Conservation (phyloP, 2,329 filamentous ascomycete species). For the Paracoccidioides lutzii region DNA sequence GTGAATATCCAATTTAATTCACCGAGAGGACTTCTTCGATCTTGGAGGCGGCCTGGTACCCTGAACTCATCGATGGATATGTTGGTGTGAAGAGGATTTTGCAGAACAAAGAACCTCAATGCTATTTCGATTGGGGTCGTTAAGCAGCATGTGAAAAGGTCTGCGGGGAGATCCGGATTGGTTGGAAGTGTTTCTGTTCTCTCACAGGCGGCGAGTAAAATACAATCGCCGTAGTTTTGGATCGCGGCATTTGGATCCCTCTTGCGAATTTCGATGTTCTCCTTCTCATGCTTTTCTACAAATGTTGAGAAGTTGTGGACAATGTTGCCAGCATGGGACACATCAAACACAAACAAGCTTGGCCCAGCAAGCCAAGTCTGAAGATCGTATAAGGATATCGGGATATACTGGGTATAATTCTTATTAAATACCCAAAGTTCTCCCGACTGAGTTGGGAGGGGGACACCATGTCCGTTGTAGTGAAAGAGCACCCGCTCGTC, state of each 20-base stretch:
- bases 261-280: constrained; percentile 63
- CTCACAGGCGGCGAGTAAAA: constrained; percentile 83
- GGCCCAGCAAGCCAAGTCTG: constrained; percentile 93
- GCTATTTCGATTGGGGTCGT: constrained; percentile 98
- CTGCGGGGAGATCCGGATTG: constrained; percentile 82
- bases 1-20: constrained; percentile 99
- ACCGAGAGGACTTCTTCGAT: constrained; percentile 82
- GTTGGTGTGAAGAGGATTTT: constrained; percentile 61
- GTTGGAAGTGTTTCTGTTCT: constrained; percentile 88
- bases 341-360: constrained; percentile 95
- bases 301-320: constrained; percentile 89
- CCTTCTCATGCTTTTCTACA: constrained; percentile 85
- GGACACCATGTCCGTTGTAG: constrained; percentile 96
- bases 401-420: constrained; percentile 97
- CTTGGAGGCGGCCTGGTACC: constrained; percentile 81
- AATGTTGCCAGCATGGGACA: constrained; percentile 91
- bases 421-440: constrained; percentile 99
- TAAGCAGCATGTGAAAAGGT: constrained; percentile 89
- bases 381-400: constrained; percentile 85
- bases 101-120: constrained; percentile 86
- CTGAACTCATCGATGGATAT: constrained; percentile 71
- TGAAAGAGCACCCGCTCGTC: constrained; percentile 95
- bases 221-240: constrained; percentile 65
- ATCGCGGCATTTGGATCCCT: constrained; percentile 57
- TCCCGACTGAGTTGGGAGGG: constrained; percentile 84